phyloP scores from a whole-genome alignment of 495 filamentous ascomycete species.

The Talaromyces stipitatus region DNA sequence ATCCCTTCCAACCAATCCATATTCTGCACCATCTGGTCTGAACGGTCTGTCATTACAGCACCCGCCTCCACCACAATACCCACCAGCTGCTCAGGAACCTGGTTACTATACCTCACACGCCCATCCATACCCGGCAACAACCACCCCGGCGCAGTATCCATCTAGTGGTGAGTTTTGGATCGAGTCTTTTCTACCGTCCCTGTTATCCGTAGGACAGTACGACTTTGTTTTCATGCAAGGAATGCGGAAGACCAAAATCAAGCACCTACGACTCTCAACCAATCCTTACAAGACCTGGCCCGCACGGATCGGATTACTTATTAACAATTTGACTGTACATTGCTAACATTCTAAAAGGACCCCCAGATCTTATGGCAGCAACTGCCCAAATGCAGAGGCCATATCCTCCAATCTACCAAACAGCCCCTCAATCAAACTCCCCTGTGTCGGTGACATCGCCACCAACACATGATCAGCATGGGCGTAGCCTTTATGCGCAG shows the following conservation, averaged over 20 bases:
- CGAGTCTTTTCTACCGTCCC: conserved; percentile 5
- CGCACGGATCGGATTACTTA: background rate
- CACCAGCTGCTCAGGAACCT: conserved; percentile 54
- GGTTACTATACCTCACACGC: conserved; percentile 65
- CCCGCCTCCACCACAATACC: conserved; percentile 40
- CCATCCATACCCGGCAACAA: conserved; percentile 63
- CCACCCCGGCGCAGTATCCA: conserved; percentile 62
- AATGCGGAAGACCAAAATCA: background rate
- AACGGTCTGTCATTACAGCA: conserved; percentile 35
- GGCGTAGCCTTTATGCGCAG: conserved; percentile 71
- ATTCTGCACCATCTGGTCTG: conserved; percentile 43
- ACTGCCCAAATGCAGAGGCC: conserved; percentile 70
- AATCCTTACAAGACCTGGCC: background rate
- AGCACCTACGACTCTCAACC: background rate
- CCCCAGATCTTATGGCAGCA: conserved; percentile 88
- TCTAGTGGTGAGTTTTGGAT: conserved; percentile 62
- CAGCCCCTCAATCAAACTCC: conserved; percentile 87
- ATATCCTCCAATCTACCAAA: conserved; percentile 88
- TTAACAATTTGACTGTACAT: background rate
- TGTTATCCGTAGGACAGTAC: background rate
- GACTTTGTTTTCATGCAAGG: background rate
- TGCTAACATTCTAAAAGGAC: conserved; percentile 46
- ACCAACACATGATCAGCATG: conserved; percentile 80
- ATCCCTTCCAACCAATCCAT: conserved; percentile 48
- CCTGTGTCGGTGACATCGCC: conserved; percentile 93